Conservation (phyloP, 1,284 basidiomycete species). For the Entoloma clypeatum region DNA sequence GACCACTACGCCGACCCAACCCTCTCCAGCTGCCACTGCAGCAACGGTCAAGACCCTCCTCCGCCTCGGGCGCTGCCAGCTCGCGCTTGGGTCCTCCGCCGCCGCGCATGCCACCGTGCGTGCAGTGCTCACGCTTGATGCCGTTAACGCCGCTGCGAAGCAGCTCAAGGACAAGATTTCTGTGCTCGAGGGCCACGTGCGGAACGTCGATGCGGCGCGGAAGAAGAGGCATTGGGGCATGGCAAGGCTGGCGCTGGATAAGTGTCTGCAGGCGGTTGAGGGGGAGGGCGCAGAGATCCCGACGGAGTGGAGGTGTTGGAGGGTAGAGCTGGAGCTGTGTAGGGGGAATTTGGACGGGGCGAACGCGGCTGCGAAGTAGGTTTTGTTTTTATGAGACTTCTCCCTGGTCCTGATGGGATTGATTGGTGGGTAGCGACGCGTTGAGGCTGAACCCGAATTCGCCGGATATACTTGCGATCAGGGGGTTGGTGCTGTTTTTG, state of each 20-base stretch:
- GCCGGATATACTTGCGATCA: slow-evolving; percentile 77
- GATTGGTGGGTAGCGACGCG: slow-evolving; percentile 54
- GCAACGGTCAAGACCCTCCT: slow-evolving; percentile 61
- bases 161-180: slow-evolving; percentile 60
- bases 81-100: slow-evolving; percentile 66
- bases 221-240: slow-evolving; percentile 65
- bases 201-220: slow-evolving; percentile 57
- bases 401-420: too few relatives aligned
- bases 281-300: slow-evolving; percentile 72
- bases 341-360: slow-evolving; percentile 70
- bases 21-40: slow-evolving; percentile 17
- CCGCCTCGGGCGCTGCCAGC: slow-evolving; percentile 76
- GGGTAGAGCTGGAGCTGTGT: slow-evolving; percentile 71
- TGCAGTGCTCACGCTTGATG: slow-evolving; percentile 51
- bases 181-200: slow-evolving; percentile 60
- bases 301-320: slow-evolving; percentile 75
- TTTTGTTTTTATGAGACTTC: slow-evolving; percentile 15
- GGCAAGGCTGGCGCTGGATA: slow-evolving; percentile 67
- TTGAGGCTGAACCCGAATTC: slow-evolving; percentile 70
- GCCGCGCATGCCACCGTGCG: slow-evolving; percentile 63
- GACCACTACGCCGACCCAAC: too few relatives aligned
- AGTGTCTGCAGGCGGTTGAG: slow-evolving; percentile 67
- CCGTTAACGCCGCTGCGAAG: slow-evolving; percentile 50
- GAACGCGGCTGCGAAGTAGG: slow-evolving; percentile 67
- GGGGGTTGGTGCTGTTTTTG: slow-evolving; percentile 78